phyloP scores from a whole-genome alignment of 1,284 basidiomycete genomes.

The Cutaneotrichosporon arboriforme region DNA sequence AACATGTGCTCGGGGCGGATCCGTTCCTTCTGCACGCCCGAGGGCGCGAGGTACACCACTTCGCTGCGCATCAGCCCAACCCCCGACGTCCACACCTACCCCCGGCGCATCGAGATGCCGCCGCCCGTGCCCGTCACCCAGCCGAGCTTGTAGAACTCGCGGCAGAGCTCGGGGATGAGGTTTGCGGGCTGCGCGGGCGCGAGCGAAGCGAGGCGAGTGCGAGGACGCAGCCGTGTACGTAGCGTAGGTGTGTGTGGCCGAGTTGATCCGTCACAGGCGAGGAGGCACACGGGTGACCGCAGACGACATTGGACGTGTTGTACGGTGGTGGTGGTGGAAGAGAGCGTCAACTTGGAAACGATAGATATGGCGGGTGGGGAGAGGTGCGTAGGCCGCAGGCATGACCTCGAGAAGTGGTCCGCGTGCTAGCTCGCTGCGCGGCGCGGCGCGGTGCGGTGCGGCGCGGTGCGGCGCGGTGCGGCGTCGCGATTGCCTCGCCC shows the following conservation, averaged over 20 bases:
- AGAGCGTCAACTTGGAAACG: too few species aligned
- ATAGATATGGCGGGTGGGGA: neutral
- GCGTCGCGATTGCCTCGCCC: too few species aligned
- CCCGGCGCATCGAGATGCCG: constrained; percentile 63
- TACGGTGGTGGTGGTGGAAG: too few species aligned
- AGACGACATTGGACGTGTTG: too few species aligned
- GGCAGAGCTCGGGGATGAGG: constrained; percentile 70
- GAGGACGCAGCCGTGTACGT: too few species aligned
- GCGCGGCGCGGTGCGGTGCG: too few species aligned
- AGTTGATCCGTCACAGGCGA: neutral
- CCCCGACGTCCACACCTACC: constrained; percentile 55
- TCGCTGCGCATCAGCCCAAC: constrained; percentile 53
- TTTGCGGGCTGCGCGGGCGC: constrained; percentile 62
- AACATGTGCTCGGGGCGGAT: constrained; percentile 74
- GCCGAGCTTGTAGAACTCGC: constrained; percentile 53
- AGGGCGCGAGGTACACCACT: constrained; percentile 77
- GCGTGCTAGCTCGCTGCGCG: too few species aligned
- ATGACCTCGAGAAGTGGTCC: too few species aligned
- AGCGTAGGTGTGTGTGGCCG: neutral
- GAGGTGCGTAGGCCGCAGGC: neutral
- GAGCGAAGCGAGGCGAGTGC: neutral
- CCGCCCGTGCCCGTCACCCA: constrained; percentile 59
- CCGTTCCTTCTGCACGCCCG: constrained; percentile 80
- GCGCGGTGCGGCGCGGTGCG: too few species aligned
- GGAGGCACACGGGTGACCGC: too few species aligned